Percentiles rank a stretch among this genome's conserved stretches.
Evolutionary conservation across 2,329 filamentous ascomycete species (phyloP).

Genomic region (Pseudocercospora cruenta): DNA sequence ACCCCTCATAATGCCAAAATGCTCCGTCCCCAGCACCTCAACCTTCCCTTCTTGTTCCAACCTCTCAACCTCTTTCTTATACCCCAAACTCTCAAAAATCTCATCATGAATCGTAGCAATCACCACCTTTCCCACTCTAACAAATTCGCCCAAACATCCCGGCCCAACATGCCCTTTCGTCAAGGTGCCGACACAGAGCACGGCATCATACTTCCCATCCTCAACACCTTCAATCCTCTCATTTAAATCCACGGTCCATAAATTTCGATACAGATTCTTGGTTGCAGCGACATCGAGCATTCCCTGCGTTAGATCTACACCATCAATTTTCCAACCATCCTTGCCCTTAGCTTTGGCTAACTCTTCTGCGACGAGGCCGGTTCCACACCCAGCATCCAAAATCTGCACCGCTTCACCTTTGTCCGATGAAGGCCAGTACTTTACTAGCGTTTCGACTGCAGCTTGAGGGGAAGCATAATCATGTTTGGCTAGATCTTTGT

Average conservation of each 20-base stretch:
- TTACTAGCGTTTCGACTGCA: constrained; percentile 12
- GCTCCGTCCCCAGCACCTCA: constrained; percentile 15
- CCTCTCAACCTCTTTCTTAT: constrained; percentile 14
- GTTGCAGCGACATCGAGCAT: constrained; percentile 21
- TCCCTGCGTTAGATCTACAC: constrained; percentile 20
- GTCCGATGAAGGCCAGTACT: background rate
- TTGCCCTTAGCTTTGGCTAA: background rate
- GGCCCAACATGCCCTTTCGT: constrained; percentile 28
- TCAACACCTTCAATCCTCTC: constrained; percentile 12
- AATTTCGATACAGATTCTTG: constrained; percentile 18
- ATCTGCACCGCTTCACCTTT: constrained; percentile 5
- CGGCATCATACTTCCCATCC: constrained; percentile 22
- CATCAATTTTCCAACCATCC: constrained; percentile 17
- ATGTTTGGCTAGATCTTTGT: constrained; percentile 10
- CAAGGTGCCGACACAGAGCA: constrained; percentile 25
- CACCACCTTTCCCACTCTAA: constrained; percentile 14
- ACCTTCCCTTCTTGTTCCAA: constrained; percentile 13
- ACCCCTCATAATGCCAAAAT: constrained; percentile 22
- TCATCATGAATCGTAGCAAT: constrained; percentile 26
- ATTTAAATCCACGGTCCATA: constrained; percentile 21
- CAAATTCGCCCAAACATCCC: constrained; percentile 17
- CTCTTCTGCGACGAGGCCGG: constrained; percentile 18
- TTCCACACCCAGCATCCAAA: constrained; percentile 26
- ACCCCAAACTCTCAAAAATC: constrained; percentile 24
- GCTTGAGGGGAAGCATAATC: constrained; percentile 19